Percentiles rank a stretch among this genome's conserved stretches.
These are phyloP conservation scores for Thraustotheca clavata DNA, from an alignment of 352 stramenopile genomes.

Conservation along the genomic window DNA sequence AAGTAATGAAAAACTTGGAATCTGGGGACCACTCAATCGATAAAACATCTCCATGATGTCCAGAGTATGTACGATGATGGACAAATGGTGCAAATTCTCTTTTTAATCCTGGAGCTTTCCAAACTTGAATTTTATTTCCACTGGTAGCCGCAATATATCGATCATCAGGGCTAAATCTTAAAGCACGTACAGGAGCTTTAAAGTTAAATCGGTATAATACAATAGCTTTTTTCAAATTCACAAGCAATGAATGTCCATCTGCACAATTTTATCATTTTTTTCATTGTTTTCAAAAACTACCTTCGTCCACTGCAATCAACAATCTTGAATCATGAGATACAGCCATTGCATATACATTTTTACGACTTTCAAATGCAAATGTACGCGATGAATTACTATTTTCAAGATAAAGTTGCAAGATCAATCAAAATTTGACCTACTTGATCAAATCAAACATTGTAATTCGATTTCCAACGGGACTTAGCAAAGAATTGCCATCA, in stretches of 20 bases:
- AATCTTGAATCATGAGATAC: constrained; percentile 85
- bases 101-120: constrained; percentile 71
- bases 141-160: constrained; percentile 81
- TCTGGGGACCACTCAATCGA: constrained; percentile 83
- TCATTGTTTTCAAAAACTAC: not conserved
- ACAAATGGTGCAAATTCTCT: constrained; percentile 89
- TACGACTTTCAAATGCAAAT: constrained; percentile 87
- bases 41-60: constrained; percentile 84
- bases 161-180: constrained; percentile 87
- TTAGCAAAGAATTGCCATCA: constrained; percentile 88
- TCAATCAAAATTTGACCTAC: constrained; percentile 33
- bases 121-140: constrained; percentile 89
- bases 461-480: constrained; percentile 90
- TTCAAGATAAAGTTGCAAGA: constrained; percentile 25
- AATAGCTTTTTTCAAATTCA: constrained; percentile 83
- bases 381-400: constrained; percentile 80
- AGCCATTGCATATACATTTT: constrained; percentile 81
- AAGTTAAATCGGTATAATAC: constrained; percentile 94
- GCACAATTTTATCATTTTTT: constrained; percentile 20
- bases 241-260: constrained; percentile 84
- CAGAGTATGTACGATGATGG: constrained; percentile 79
- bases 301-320: constrained; percentile 80
- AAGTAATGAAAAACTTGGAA: constrained; percentile 85
- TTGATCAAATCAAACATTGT: constrained; percentile 92
- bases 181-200: constrained; percentile 79